phyloP scores from a whole-genome alignment of 768 basidiomycete genomes.

The Suillus sp. region DNA sequence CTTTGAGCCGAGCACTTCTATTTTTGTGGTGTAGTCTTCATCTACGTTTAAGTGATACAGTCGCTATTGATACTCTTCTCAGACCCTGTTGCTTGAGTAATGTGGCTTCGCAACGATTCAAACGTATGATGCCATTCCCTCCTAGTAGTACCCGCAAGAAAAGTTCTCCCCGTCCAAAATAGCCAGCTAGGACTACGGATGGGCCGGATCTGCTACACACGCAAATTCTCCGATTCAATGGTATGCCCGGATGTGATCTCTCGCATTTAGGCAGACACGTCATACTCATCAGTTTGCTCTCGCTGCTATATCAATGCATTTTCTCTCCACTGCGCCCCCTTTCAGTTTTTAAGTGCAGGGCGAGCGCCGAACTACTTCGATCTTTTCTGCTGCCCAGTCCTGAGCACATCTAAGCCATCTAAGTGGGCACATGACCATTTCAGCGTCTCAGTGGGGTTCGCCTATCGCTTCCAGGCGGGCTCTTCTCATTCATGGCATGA shows the following conservation, averaged over 20 bases:
- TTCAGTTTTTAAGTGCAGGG: background rate
- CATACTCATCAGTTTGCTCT: background rate
- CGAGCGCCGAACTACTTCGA: background rate
- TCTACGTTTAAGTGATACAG: background rate
- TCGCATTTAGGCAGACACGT: background rate
- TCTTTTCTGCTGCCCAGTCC: background rate
- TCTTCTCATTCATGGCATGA: background rate
- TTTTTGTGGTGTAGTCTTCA: background rate
- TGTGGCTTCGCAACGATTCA: background rate
- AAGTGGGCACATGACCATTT: background rate
- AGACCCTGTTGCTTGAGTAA: background rate
- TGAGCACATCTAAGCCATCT: background rate
- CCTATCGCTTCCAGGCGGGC: background rate
- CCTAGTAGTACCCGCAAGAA: background rate
- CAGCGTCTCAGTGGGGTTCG: background rate
- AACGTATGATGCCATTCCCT: background rate
- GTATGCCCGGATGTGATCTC: background rate
- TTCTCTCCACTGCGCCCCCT: background rate
- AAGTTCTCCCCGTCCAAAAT: background rate
- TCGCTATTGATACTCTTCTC: background rate
- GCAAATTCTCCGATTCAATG: background rate
- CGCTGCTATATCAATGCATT: background rate
- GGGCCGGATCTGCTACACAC: background rate
- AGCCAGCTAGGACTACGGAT: background rate
- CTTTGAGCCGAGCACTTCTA: background rate